These are phyloP conservation scores for Lavandula angustifolia DNA, from an alignment of 257 asterid species.

Conservation along the genomic window DNA sequence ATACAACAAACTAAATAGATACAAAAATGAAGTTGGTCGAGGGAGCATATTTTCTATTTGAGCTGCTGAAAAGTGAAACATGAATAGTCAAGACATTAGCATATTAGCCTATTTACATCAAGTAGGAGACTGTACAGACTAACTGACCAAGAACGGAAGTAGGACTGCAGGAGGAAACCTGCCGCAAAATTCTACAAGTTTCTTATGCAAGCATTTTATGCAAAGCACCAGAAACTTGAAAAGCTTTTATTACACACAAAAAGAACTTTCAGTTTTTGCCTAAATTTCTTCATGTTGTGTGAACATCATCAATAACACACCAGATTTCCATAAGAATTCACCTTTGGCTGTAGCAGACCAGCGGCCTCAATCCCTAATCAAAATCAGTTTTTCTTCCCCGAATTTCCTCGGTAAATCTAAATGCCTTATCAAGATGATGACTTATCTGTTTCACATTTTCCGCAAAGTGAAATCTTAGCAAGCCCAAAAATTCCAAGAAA, in stretches of 20 bases:
- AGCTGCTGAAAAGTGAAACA: neutral
- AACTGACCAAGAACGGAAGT: too few species aligned
- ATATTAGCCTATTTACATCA: constrained; percentile 14
- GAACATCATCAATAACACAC: neutral
- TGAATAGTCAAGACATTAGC: neutral
- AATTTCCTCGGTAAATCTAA: neutral
- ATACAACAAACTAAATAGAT: constrained; percentile 11
- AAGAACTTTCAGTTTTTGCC: neutral
- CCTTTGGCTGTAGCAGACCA: neutral
- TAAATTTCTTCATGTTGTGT: neutral
- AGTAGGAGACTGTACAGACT: neutral
- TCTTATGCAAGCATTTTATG: neutral
- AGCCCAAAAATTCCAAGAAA: constrained; percentile 5
- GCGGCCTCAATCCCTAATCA: constrained; percentile 22
- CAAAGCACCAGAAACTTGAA: neutral
- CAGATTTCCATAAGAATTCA: neutral
- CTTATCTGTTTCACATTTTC: neutral
- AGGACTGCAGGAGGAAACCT: too few species aligned
- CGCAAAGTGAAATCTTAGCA: constrained; percentile 3
- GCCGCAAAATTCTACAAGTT: too few species aligned
- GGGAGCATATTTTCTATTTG: neutral
- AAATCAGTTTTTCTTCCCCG: neutral
- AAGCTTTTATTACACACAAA: neutral
- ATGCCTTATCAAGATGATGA: neutral
- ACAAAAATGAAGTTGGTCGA: neutral